Percentiles rank a stretch among this genome's conserved stretches.
phyloP scores from a whole-genome alignment of 2,329 filamentous ascomycete species.

The Scytalidium lignicola region DNA sequence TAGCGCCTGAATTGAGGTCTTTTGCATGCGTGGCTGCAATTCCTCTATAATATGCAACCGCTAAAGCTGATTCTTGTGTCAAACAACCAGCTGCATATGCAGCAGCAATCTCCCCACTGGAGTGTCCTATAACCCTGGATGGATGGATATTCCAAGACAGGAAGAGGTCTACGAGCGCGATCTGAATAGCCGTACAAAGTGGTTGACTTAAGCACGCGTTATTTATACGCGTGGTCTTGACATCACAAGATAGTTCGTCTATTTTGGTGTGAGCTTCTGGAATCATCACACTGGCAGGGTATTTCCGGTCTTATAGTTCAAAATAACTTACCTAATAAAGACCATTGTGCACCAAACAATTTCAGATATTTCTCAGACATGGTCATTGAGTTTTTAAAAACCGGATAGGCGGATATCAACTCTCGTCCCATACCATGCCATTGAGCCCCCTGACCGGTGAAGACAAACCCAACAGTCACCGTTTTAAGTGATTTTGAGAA shows the following conservation, averaged over 20 bases:
- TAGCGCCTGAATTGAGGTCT: too few species aligned
- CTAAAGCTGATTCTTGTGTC: conserved; percentile 28
- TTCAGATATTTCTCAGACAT: too few species aligned
- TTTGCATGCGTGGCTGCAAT: too few species aligned
- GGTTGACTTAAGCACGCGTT: conserved; percentile 40
- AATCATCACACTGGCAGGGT: too few species aligned
- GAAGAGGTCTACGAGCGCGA: conserved; percentile 40
- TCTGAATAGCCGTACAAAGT: conserved; percentile 42
- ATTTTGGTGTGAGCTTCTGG: too few species aligned
- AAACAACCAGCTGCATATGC: conserved; percentile 38
- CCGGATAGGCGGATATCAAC: conserved; percentile 26
- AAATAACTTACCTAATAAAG: too few species aligned
- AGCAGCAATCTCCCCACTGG: conserved; percentile 43
- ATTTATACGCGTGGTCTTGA: conserved; percentile 28
- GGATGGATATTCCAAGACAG: conserved; percentile 38
- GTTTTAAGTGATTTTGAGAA: conserved; percentile 9
- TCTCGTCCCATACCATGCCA: conserved; percentile 25
- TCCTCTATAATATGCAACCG: conserved; percentile 40
- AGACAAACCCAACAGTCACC: conserved; percentile 20
- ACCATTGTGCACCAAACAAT: too few species aligned
- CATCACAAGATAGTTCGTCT: too few species aligned
- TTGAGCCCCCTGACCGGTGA: conserved; percentile 21
- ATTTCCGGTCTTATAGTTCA: too few species aligned
- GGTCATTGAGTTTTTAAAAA: conserved; percentile 30
- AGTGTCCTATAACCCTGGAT: conserved; percentile 38